Base-by-base conservation (phyloP, 1,139 yeast species). In the Taiozyma onychis region DNA sequence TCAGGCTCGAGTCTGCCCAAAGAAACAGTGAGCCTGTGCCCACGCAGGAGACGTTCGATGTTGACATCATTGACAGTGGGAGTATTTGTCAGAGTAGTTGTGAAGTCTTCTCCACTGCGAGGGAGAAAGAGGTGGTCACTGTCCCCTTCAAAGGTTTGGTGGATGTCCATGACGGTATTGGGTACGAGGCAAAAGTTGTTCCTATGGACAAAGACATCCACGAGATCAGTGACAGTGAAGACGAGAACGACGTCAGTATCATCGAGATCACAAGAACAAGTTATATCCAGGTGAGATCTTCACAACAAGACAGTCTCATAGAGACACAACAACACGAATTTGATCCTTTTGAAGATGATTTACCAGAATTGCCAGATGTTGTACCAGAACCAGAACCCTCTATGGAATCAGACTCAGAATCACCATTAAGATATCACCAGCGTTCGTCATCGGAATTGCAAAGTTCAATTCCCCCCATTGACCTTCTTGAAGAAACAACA, bases 41-140 rank as follows among this genome's bases (percentile, higher is more conserved):
- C 1, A 48, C 46, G 2, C 54, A 54, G 34, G 59, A 57, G 21
- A 55, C 58, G 5, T 58, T 52, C 45, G 47, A 53, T 1, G 41
- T 55, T 9, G 58, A 61, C 0, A 54, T 55, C 44, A 35, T 35
- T 8, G 39, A 35, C 39, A 54, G 11, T 18, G 51, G 4, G 41
- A 43, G 37, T 50, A 54, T 1, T 53, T 59, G 5, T 52, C 55
- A 1, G 44, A 9, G 30, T 11, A 27, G 11, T 9, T 52, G 2
- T 53, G 56, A 8, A 52, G 57, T 59, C 11, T 61, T 59, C 39
- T 49, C 52, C 37, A 59, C 63, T 2, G 63, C 63, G 2, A 53
- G 53, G 18, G 58, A 57, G 34, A 47, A 50, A 5, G 46, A 41
- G 0, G 41, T 35, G 7, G 8, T 35, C 4, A 35, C 5, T n/a